Conservation (phyloP, 176 grass and related monocot genomes). For the Cenchrus purpureus region DNA sequence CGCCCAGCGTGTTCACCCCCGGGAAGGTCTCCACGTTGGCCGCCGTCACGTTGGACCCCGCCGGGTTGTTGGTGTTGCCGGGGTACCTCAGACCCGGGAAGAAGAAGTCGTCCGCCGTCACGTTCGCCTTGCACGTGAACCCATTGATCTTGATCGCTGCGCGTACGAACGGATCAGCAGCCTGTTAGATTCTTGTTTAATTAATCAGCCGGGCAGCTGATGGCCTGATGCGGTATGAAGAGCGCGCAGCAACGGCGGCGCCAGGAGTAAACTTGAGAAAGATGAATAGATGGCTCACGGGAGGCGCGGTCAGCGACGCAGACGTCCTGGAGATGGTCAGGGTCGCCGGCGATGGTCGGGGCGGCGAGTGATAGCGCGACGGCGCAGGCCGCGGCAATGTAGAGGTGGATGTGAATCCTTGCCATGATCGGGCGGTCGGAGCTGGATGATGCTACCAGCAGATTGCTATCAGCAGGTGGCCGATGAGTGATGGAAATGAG, state of each 20-base stretch:
- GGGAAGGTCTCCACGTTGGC: slow-evolving; percentile 61
- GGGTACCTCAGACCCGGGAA: slow-evolving; percentile 45
- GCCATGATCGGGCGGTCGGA: slow-evolving; percentile 13
- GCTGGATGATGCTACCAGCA: background rate
- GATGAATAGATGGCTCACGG: slow-evolving; percentile 34
- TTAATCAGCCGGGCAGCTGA: background rate
- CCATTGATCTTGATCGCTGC: slow-evolving; percentile 77
- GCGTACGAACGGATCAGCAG: background rate
- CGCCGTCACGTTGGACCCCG: slow-evolving; percentile 49
- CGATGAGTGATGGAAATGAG: background rate
- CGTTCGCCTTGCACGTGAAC: slow-evolving; percentile 74
- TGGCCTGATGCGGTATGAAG: background rate
- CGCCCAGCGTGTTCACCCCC: slow-evolving; percentile 77
- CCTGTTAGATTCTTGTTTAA: background rate
- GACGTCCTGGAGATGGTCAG: slow-evolving; percentile 79
- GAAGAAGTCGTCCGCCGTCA: slow-evolving; percentile 71
- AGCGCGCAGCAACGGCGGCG: background rate
- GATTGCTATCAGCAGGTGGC: background rate
- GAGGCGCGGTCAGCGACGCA: slow-evolving; percentile 60
- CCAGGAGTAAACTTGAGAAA: background rate
- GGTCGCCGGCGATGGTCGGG: slow-evolving; percentile 46
- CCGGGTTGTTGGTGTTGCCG: slow-evolving; percentile 61
- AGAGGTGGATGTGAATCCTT: slow-evolving; percentile 4
- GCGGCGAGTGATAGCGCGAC: slow-evolving; percentile 25
- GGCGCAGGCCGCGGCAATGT: slow-evolving; percentile 27